A percentile compares a stretch with the other conserved stretches of the same genome.
Conservation (phyloP, 305 asterid species). For the Petunia hybrid region DNA sequence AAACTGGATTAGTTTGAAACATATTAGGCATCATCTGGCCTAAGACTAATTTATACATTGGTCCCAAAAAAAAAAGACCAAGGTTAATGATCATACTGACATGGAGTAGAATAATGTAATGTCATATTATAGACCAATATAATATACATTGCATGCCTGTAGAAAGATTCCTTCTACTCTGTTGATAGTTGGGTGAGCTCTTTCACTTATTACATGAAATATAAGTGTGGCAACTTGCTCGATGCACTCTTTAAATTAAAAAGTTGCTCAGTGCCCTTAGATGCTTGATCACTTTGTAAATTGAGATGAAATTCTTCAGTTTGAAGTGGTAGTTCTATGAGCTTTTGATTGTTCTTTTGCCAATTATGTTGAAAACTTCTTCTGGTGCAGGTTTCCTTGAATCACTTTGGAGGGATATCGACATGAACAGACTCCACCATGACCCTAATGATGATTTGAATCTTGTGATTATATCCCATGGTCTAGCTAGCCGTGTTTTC, state of each 20-base stretch:
- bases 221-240: slow-evolving; percentile 5
- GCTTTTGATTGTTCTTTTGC: background rate
- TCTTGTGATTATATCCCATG: slow-evolving; percentile 78
- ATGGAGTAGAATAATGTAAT: background rate
- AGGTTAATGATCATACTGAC: background rate
- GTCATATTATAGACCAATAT: background rate
- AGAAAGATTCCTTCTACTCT: background rate
- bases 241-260: background rate
- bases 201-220: slow-evolving; percentile 5
- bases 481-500: slow-evolving; percentile 71
- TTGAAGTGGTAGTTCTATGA: background rate
- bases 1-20: background rate
- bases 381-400: slow-evolving; percentile 68
- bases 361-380: background rate
- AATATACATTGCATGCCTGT: background rate
- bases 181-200: background rate
- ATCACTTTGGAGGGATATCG: slow-evolving; percentile 81
- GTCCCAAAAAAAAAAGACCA: background rate
- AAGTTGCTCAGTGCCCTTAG: background rate
- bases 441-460: slow-evolving; percentile 53
- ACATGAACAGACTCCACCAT: slow-evolving; percentile 53
- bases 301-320: background rate
- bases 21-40: background rate
- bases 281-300: background rate
- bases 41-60: background rate